phyloP scores from a whole-genome alignment of 768 basidiomycete genomes.

The Suillus occidentalis region DNA sequence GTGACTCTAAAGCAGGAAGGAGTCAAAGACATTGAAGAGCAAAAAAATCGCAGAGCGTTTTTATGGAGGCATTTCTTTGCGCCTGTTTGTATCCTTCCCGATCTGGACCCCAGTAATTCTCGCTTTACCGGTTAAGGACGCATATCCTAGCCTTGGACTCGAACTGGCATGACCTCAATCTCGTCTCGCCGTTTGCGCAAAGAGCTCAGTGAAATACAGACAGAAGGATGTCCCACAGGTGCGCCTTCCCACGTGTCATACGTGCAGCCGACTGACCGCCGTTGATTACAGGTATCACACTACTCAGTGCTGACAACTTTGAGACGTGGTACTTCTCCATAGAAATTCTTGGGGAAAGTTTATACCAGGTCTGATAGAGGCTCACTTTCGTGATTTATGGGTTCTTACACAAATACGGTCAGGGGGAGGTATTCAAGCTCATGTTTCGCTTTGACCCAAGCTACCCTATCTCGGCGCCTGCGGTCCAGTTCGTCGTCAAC shows the following conservation, averaged over 20 bases:
- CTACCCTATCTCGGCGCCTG: slow-evolving; percentile 87
- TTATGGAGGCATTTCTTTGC: slow-evolving; percentile 39
- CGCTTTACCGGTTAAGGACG: background rate
- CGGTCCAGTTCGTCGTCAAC: slow-evolving; percentile 80
- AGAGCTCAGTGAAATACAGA: slow-evolving; percentile 66
- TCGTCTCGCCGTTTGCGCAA: slow-evolving; percentile 66
- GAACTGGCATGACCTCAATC: slow-evolving; percentile 55
- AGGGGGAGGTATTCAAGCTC: slow-evolving; percentile 78
- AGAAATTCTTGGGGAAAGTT: slow-evolving; percentile 80
- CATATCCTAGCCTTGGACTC: slow-evolving; percentile 16
- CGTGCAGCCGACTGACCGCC: background rate
- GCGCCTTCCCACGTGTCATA: background rate
- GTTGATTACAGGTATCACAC: slow-evolving; percentile 59
- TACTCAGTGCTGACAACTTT: slow-evolving; percentile 77
- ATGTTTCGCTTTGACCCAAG: slow-evolving; percentile 80
- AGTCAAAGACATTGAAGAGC: slow-evolving; percentile 35
- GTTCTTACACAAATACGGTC: background rate
- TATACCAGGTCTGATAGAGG: slow-evolving; percentile 57
- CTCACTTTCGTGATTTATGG: slow-evolving; percentile 7
- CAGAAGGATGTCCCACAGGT: slow-evolving; percentile 71
- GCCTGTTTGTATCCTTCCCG: slow-evolving; percentile 30
- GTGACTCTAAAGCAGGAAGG: slow-evolving; percentile 74
- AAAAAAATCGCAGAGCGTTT: slow-evolving; percentile 11
- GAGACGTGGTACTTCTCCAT: slow-evolving; percentile 76
- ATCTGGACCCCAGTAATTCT: slow-evolving; percentile 12